A percentile compares a stretch with the other conserved stretches of the same genome.
Evolutionary conservation across 73 alveolate genomes (phyloP).

Genomic region (Paraurostyla sp.): DNA sequence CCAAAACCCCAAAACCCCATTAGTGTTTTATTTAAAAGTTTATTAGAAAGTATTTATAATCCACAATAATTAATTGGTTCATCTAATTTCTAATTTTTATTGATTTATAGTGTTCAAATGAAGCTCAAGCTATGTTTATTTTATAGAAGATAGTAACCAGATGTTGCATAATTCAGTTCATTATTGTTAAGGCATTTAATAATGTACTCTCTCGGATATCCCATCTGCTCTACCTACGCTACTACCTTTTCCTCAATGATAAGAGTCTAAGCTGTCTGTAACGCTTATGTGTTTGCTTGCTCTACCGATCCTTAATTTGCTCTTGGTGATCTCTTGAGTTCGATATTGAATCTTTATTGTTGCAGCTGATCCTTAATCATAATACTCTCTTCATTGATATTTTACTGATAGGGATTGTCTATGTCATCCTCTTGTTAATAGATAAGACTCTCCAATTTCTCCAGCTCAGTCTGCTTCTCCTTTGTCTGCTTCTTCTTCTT

Average conservation of each 20-base stretch:
- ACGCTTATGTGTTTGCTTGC: not conserved
- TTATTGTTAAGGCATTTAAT: constrained; percentile 75
- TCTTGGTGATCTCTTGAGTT: not conserved
- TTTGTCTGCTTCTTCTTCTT: not conserved
- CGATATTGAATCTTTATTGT: no score
- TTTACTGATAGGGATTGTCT: constrained; percentile 34
- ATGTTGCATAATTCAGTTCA: constrained; percentile 86
- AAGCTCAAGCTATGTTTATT: constrained; percentile 16
- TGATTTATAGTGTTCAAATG: no score
- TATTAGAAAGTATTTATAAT: no score
- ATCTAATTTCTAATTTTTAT: no score
- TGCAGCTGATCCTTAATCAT: not conserved
- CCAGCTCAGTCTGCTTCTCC: constrained; percentile 28
- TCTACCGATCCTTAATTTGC: not conserved
- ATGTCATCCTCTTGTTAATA: constrained; percentile 12
- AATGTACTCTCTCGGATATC: constrained; percentile 64
- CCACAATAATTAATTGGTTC: no score
- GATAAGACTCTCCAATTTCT: constrained; percentile 46
- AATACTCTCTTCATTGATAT: no score
- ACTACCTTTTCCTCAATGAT: constrained; percentile 38
- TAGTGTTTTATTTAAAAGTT: no score
- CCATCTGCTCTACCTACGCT: constrained; percentile 10
- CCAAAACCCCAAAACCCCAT: no score
- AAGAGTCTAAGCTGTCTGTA: constrained; percentile 25
- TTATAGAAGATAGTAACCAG: constrained; percentile 77